Conservation (phyloP, 441 rosid genomes). For the Mallotus repandus region DNA sequence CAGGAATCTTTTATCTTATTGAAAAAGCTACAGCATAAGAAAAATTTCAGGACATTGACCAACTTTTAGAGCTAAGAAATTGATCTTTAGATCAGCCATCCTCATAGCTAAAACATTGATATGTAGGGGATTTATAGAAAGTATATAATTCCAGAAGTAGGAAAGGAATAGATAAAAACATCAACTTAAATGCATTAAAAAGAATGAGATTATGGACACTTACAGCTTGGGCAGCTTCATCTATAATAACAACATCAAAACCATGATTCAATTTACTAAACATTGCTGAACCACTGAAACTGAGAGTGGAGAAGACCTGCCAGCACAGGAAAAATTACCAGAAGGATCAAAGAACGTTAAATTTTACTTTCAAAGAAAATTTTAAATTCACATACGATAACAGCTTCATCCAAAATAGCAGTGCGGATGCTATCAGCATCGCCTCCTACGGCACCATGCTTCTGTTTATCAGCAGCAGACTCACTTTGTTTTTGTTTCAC, state of each 20-base stretch:
- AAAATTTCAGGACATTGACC: neutral
- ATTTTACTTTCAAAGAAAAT: constrained; percentile 20
- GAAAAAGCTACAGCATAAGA: neutral
- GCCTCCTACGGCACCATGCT: constrained; percentile 63
- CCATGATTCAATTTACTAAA: constrained; percentile 65
- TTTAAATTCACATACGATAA: constrained; percentile 52
- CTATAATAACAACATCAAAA: constrained; percentile 95
- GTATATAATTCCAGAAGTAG: neutral
- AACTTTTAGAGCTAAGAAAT: neutral
- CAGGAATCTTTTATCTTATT: neutral
- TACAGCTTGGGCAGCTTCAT: constrained; percentile 99
- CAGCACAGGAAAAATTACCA: constrained; percentile 25
- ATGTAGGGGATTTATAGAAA: no score
- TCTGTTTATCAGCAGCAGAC: constrained; percentile 63
- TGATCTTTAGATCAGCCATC: neutral
- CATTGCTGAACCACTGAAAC: constrained; percentile 87
- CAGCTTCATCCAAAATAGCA: constrained; percentile 83
- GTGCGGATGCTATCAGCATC: constrained; percentile 75
- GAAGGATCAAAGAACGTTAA: constrained; percentile 8
- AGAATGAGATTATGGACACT: constrained; percentile 28
- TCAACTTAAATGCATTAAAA: constrained; percentile 5
- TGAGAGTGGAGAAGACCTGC: constrained; percentile 91
- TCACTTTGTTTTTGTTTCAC: constrained; percentile 65
- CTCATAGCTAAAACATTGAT: neutral
- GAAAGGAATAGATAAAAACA: neutral